phyloP scores from a whole-genome alignment of 2,329 filamentous ascomycete genomes.

The Epichloe uncinata region DNA sequence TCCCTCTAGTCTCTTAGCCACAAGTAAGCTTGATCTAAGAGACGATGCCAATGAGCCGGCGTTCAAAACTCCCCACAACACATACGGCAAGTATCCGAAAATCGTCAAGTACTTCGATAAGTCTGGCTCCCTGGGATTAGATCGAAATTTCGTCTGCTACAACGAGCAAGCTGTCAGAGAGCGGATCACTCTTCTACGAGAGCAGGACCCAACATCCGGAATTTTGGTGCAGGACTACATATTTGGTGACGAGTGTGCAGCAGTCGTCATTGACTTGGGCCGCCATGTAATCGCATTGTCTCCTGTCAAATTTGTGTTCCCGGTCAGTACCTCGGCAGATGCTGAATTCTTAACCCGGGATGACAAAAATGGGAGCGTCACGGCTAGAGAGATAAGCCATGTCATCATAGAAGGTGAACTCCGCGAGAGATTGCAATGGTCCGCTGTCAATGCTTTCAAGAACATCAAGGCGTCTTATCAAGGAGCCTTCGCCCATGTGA shows the following conservation, averaged over 20 bases:
- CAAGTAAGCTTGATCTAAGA: not conserved
- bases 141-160: not conserved
- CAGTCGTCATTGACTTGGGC: not conserved
- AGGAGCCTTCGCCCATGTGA: not conserved
- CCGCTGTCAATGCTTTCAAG: not conserved
- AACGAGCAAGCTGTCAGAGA: not conserved
- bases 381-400: not conserved
- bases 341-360: not conserved
- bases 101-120: not conserved
- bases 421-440: not conserved
- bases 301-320: not conserved
- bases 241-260: not conserved
- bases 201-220: not conserved
- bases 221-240: not conserved
- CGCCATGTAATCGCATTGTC: not conserved
- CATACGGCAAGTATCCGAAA: not conserved
- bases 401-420: not conserved
- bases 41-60: not conserved
- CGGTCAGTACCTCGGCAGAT: not conserved
- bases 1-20: not conserved
- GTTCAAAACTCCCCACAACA: not conserved
- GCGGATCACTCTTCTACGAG: not conserved
- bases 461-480: not conserved
- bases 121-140: not conserved
- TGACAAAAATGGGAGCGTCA: not conserved